phyloP scores from a whole-genome alignment of 1,284 basidiomycete species.

The Singerocomus inundabilis region DNA sequence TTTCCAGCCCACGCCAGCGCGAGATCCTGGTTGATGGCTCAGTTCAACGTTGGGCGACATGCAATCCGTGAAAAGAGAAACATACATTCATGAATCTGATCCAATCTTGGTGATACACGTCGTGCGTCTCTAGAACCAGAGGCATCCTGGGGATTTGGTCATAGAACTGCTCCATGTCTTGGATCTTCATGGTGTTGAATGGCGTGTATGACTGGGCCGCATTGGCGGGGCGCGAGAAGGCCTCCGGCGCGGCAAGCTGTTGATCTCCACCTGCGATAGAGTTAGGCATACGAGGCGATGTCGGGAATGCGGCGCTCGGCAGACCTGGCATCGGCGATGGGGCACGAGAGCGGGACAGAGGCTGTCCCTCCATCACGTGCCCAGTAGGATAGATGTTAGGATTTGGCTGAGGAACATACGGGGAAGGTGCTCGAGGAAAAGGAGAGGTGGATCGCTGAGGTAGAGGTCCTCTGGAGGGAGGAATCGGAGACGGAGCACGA shows the following conservation, averaged over 20 bases:
- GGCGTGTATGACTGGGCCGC: slow-evolving; percentile 63
- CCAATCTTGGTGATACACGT: slow-evolving; percentile 76
- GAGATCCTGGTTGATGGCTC: slow-evolving; percentile 51
- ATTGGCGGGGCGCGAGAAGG: slow-evolving; percentile 68
- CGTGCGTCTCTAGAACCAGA: slow-evolving; percentile 66
- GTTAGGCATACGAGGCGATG: slow-evolving; percentile 35
- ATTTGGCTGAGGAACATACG: slow-evolving; percentile 27
- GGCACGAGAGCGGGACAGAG: slow-evolving; percentile 35
- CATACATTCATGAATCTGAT: slow-evolving; percentile 68
- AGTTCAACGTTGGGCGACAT: slow-evolving; percentile 1
- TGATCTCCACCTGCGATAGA: slow-evolving; percentile 27
- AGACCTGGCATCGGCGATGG: slow-evolving; percentile 39
- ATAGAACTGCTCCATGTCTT: slow-evolving; percentile 71
- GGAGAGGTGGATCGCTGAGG: slow-evolving; percentile 34
- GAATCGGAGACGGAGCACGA: slow-evolving; percentile 32
- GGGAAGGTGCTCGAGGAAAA: slow-evolving; percentile 38
- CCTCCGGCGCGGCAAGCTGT: slow-evolving; percentile 61
- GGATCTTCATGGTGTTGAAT: slow-evolving; percentile 67
- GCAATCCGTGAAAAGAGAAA: slow-evolving; percentile 2
- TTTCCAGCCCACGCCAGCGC: slow-evolving; percentile 69
- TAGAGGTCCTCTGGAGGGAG: slow-evolving; percentile 26
- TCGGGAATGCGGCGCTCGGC: slow-evolving; percentile 21
- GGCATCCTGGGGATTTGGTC: slow-evolving; percentile 69
- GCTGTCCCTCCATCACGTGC: slow-evolving; percentile 53
- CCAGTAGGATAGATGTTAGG: slow-evolving; percentile 47